Evolutionary conservation across 1,139 yeast species (phyloP).

Genomic region (Kazachstania sp.): DNA sequence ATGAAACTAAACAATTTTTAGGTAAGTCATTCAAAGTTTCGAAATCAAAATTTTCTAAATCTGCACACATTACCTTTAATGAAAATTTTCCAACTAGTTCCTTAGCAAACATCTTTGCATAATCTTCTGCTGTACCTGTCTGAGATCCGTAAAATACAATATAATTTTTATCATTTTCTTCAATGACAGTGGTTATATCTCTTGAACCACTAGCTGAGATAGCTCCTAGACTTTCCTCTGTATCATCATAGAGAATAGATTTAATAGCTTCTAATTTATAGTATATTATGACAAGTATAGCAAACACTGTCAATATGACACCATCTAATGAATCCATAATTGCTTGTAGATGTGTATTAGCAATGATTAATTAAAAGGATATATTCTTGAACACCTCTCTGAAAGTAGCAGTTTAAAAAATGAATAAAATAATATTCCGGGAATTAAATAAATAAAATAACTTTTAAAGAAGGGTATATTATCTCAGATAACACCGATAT

Average conservation of each 20-base stretch:
- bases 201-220: slow-evolving; percentile 34
- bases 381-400: too few relatives aligned
- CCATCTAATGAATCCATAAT: slow-evolving; percentile 2
- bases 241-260: background rate
- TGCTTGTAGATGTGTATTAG: background rate
- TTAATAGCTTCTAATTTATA: slow-evolving; percentile 2
- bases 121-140: slow-evolving; percentile 98
- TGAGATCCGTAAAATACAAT: slow-evolving; percentile 89
- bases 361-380: too few relatives aligned
- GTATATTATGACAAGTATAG: background rate
- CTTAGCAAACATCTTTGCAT: slow-evolving; percentile 80
- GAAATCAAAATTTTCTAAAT: slow-evolving; percentile 77
- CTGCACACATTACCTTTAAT: slow-evolving; percentile 75
- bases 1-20: slow-evolving; percentile 46
- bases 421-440: too few relatives aligned
- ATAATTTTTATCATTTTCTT: slow-evolving; percentile 60
- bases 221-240: slow-evolving; percentile 1
- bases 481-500: too few relatives aligned
- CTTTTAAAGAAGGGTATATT: too few relatives aligned
- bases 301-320: background rate
- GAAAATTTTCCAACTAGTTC: slow-evolving; percentile 70
- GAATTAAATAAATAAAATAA: too few relatives aligned
- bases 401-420: too few relatives aligned
- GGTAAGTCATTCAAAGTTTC: slow-evolving; percentile 59
- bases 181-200: slow-evolving; percentile 57